Percentiles rank a stretch among this genome's conserved stretches.
These are phyloP conservation scores for Lipomyces yamanashiensis DNA, from an alignment of 805 yeast genomes.

Conservation along the genomic window DNA sequence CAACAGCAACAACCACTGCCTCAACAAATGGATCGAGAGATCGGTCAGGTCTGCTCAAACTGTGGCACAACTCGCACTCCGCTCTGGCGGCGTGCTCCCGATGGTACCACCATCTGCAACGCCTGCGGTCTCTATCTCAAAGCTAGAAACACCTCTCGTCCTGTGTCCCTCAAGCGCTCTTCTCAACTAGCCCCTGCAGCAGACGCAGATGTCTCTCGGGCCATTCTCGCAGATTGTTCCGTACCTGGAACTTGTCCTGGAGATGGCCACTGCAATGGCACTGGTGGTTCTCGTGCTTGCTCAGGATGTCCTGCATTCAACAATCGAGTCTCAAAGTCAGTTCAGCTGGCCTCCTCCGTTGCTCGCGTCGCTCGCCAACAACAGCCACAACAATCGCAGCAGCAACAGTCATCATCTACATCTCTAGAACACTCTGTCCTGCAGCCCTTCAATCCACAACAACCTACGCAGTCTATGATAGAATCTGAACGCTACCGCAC, in stretches of 20 bases:
- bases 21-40: constrained; percentile 5
- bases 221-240: constrained; percentile 16
- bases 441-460: neutral
- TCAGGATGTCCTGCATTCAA: constrained; percentile 83
- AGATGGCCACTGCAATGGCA: constrained; percentile 82
- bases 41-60: constrained; percentile 71
- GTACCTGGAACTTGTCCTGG: constrained; percentile 67
- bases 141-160: constrained; percentile 65
- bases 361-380: constrained; percentile 8
- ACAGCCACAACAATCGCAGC: constrained; percentile 2
- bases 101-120: constrained; percentile 90
- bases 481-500: neutral
- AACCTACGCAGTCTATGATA: no score
- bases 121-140: constrained; percentile 88
- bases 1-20: neutral
- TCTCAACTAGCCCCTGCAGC: constrained; percentile 16
- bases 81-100: constrained; percentile 90
- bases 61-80: constrained; percentile 94
- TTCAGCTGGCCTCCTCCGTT: constrained; percentile 24
- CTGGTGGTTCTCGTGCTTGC: constrained; percentile 82
- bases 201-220: neutral
- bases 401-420: neutral
- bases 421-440: neutral
- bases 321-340: constrained; percentile 53
- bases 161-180: constrained; percentile 65